phyloP scores from a whole-genome alignment of 805 yeast genomes.

The Saccharomycopsis amapae region DNA sequence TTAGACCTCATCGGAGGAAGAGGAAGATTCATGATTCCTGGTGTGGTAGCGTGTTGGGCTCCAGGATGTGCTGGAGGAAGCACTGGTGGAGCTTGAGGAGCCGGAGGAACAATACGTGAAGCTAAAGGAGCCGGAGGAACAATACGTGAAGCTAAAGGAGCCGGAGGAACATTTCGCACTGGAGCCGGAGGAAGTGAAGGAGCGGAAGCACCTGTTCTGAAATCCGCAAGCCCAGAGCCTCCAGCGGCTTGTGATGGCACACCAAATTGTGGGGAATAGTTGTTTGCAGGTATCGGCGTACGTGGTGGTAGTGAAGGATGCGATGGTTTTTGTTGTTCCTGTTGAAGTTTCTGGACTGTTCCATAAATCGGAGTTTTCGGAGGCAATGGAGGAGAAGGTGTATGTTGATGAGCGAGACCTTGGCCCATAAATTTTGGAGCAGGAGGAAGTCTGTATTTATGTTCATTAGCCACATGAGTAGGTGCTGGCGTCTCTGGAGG shows the following conservation, averaged over 20 bases:
- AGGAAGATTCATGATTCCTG: background rate
- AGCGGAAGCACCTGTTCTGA: too few species aligned
- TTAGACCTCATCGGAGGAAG: conserved; percentile 1
- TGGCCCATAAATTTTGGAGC: conserved; percentile 19
- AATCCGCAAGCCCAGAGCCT: too few species aligned
- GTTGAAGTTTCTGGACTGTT: conserved; percentile 8
- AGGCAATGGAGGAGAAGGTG: conserved; percentile 6
- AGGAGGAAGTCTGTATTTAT: conserved; percentile 10
- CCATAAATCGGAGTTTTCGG: background rate
- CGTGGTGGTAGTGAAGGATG: conserved; percentile 12
- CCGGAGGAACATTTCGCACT: too few species aligned
- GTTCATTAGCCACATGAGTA: background rate
- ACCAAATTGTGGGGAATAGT: too few species aligned
- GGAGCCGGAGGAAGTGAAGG: too few species aligned
- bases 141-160: too few species aligned
- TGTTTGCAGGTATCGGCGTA: too few species aligned
- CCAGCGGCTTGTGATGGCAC: too few species aligned
- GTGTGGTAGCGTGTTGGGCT: background rate
- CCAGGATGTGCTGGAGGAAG: too few species aligned
- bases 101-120: too few species aligned
- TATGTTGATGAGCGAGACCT: conserved; percentile 5
- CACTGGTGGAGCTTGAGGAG: too few species aligned
- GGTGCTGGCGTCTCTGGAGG: background rate
- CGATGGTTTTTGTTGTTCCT: background rate
- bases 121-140: too few species aligned